Conservation (phyloP, 2,329 filamentous ascomycete species). For the Cladosporium phlei region DNA sequence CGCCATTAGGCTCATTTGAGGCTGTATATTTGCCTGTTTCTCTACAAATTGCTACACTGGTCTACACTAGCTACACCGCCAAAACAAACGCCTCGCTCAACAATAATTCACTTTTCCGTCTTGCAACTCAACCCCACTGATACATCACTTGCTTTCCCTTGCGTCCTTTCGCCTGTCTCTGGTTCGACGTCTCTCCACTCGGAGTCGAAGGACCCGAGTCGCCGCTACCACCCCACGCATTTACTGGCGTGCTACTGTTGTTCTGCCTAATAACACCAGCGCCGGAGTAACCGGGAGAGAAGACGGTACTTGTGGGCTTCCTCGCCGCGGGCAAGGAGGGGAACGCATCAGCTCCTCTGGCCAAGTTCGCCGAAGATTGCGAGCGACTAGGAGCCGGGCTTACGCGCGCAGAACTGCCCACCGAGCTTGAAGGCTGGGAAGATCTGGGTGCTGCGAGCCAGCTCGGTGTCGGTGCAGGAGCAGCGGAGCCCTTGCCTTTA, state of each 20-base stretch:
- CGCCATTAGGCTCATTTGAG: too few relatives aligned
- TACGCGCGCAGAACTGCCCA: slow-evolving; percentile 23
- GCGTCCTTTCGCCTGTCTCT: slow-evolving; percentile 38
- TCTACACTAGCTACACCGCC: neutral
- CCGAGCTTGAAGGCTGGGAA: slow-evolving; percentile 27
- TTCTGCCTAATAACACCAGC: slow-evolving; percentile 41
- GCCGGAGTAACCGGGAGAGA: slow-evolving; percentile 47
- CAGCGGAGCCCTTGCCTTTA: slow-evolving; percentile 17
- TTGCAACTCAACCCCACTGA: slow-evolving; percentile 45
- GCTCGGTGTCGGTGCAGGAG: slow-evolving; percentile 18
- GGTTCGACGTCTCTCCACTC: slow-evolving; percentile 22
- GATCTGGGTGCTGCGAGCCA: slow-evolving; percentile 25
- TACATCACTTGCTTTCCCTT: slow-evolving; percentile 49
- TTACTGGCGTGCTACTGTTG: slow-evolving; percentile 35
- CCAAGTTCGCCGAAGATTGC: slow-evolving; percentile 24
- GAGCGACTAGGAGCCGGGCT: slow-evolving; percentile 36
- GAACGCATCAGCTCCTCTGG: slow-evolving; percentile 58
- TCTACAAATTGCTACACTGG: slow-evolving; percentile 1
- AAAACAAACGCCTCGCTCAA: slow-evolving; percentile 6
- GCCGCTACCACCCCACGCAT: slow-evolving; percentile 36
- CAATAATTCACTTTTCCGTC: neutral
- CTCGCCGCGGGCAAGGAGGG: slow-evolving; percentile 76
- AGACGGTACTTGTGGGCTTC: slow-evolving; percentile 57
- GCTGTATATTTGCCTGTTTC: too few relatives aligned
- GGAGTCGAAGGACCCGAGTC: slow-evolving; percentile 23